phyloP scores from a whole-genome alignment of 441 rosid genomes.

The Jatropha podagrica region DNA sequence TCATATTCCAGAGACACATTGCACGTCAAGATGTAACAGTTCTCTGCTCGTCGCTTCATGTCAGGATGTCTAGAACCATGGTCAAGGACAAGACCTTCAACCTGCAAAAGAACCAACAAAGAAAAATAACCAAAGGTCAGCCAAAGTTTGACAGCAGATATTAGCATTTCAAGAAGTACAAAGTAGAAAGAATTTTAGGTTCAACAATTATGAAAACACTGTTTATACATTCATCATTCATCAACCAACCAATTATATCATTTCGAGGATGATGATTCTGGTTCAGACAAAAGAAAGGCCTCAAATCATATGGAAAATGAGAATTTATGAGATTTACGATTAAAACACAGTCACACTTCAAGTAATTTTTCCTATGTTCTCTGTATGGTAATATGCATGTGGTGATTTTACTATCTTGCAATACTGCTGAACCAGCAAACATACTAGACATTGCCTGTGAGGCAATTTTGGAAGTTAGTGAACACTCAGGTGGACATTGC shows the following conservation, averaged over 20 bases:
- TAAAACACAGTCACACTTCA: background rate
- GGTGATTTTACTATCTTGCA: background rate
- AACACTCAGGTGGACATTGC: too few relatives aligned
- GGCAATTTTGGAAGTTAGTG: too few relatives aligned
- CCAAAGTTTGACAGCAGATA: background rate
- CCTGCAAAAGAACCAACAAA: slow-evolving; percentile 38
- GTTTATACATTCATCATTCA: background rate
- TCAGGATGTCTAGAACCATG: slow-evolving; percentile 99
- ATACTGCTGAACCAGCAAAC: too few relatives aligned
- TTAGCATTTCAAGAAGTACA: background rate
- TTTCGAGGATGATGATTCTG: background rate
- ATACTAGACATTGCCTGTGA: too few relatives aligned
- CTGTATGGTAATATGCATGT: background rate
- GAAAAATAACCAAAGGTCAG: background rate
- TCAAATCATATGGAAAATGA: background rate
- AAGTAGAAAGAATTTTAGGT: background rate
- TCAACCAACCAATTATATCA: background rate
- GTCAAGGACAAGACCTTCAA: slow-evolving; percentile 96
- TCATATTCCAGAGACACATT: slow-evolving; percentile 94
- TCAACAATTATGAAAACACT: background rate
- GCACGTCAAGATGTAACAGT: slow-evolving; percentile 92
- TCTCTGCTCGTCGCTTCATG: slow-evolving; percentile 96
- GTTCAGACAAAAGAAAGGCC: background rate
- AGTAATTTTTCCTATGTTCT: background rate
- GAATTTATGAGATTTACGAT: background rate